Evolutionary conservation across 1,139 yeast species (phyloP), one percentile per base, ranked within the genome.

Genomic region (Suzukiozyma palmioleophila): DNA sequence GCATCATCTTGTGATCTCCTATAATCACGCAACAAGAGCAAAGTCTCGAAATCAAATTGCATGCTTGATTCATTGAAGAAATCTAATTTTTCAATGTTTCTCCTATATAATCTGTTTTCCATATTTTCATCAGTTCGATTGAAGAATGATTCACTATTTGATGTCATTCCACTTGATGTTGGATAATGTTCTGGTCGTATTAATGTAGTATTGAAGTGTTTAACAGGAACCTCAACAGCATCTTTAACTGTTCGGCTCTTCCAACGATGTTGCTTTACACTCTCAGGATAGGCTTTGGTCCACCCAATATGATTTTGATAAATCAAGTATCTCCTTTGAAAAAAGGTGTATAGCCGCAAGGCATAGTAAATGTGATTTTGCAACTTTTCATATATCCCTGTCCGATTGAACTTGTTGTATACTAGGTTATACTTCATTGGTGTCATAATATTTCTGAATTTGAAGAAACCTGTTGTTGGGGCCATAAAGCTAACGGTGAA

Each of bases 141-240:
- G 35, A 54, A 57, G 14, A 35, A 37, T 4, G 45, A 37, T 22
- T 37, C 36, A 26, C 21, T 8, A 4, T 26, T 30, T 4, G 26
- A 3, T 3, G 18, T 3, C 9, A 7, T 32, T 21, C 11, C 12
- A 10, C 11, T 22, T 8, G 33, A 21, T 10, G 55, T 57, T 3
- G 68, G 66, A 41, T 61, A 64, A 45, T 64, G 66, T 35, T 60
- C 61, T 6, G 67, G 68, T 32, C 66, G 48, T 11, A 64, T 56
- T 28, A 61, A 48, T 1, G 67, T 59, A 22, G 50, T 51, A 35
- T 54, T 57, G 45, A 64, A 64, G 21, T 51, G 48, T 22, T 51
- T 46, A 7, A 64, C 60, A 2, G 63, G 61, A 1, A 48, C 49
- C 43, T 64, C 69, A 18, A 42, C 31, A 13, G 50, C 42, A 36